Base-by-base conservation (phyloP, 805 yeast genomes). In the Yarrowia divulgata region DNA sequence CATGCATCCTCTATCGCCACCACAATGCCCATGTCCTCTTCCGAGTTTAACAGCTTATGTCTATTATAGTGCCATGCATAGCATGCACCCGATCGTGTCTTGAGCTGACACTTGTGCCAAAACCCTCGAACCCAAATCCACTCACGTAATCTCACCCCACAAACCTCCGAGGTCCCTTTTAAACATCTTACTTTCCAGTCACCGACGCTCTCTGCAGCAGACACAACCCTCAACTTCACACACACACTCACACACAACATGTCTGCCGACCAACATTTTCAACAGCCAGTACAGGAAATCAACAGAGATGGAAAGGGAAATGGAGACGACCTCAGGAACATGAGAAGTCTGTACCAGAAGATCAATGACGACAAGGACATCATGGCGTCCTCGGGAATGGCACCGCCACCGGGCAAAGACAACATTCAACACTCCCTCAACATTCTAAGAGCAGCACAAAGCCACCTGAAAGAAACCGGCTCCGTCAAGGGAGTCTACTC, bases 71-170 rank as follows among this genome's bases (percentile, higher is more conserved):
- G 60, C 19, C 19, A 13, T 19, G 60, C 43, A 54, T 37, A 9
- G 34, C 60, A 37, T 54, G 60, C 60, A 37, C 45, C 60, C 60
- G 60, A 54, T 54, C 60, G 60, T 54, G 60, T 54, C 60, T 45
- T 37, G 60, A 35, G 57, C 19, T 18, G n/a, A 50, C n/a, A 50
- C 55, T 32, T 50, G 57, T 50, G 40, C 18, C 29, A 52, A 52
- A 35, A 46, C 32, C 48, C 8, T 13, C 50, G 9, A 52, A 52
- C 42, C 5, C 58, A 32, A 52, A 32, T 16, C 32, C 54, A 23
- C 18, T 50, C 19, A 35, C 58, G 32, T 35, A 35, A 54, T 54
- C 60, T 54, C 60, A 54, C 60, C 60, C 60, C 60, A 19, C 40
- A 35, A 14, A 14, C 40, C 23, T 18, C 35, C 29, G 29, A 23